phyloP scores from a whole-genome alignment of 352 stramenopile species.

The Phytophthora nicotianae region DNA sequence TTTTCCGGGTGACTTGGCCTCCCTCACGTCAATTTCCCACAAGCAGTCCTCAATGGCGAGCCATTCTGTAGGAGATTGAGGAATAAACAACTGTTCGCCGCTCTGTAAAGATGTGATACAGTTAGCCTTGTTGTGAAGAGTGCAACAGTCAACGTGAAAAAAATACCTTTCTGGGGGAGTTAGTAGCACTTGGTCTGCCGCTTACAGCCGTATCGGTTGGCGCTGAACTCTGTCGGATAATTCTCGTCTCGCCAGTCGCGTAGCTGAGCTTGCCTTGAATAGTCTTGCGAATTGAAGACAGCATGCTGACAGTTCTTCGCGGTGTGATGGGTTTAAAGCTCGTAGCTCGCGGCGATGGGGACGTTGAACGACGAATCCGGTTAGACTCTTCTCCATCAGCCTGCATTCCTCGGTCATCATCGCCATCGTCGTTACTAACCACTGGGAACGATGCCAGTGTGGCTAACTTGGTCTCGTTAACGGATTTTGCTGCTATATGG shows the following conservation, averaged over 20 bases:
- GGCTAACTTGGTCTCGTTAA: conserved; percentile 21
- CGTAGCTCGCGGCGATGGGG: conserved; percentile 24
- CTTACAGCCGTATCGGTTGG: conserved; percentile 18
- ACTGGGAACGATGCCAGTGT: conserved; percentile 38
- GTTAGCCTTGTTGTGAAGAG: not conserved
- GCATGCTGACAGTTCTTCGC: conserved; percentile 41
- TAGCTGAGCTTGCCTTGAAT: conserved; percentile 48
- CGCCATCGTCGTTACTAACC: conserved; percentile 13
- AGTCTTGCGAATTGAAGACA: conserved; percentile 47
- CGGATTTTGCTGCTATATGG: not conserved
- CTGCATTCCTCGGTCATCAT: conserved; percentile 10
- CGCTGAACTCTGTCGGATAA: conserved; percentile 33
- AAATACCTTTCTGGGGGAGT: conserved; percentile 23
- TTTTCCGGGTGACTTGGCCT: conserved; percentile 27
- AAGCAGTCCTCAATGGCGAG: conserved; percentile 57
- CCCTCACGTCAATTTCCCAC: conserved; percentile 60
- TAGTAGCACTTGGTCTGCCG: not conserved
- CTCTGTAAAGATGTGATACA: conserved; percentile 15
- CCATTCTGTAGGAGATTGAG: conserved; percentile 49
- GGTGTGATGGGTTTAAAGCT: conserved; percentile 24
- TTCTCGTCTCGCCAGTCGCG: conserved; percentile 17
- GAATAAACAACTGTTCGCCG: conserved; percentile 9
- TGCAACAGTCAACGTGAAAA: not conserved
- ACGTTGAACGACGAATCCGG: conserved; percentile 25
- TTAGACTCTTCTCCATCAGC: conserved; percentile 15